Evolutionary conservation across 139 green algal species (phyloP), one percentile per base, ranked within the genome.

Genomic region (Picochlorum sp.): DNA sequence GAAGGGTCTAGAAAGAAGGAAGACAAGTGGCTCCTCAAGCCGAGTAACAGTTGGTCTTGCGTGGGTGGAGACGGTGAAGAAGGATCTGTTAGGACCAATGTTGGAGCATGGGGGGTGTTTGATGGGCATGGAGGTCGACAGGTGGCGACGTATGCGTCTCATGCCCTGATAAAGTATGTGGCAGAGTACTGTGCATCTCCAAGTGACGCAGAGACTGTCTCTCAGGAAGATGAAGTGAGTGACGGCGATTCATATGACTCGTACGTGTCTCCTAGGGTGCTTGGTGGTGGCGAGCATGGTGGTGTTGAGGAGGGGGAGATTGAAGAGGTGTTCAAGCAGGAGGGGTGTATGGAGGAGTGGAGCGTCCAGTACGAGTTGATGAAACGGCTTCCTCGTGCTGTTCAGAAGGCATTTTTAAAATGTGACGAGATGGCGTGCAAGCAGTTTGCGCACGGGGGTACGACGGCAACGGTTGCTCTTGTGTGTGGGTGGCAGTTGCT

Each of bases 381-480:
- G 20, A 34, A 45, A 20, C 31, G 60, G 37, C 60, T 66, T 15
- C 60, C 60, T 21, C 2, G 15, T 6, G 70, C 70, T 34, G 63
- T 74, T 24, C 21, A 9, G 14, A 54, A 60, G 8, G 65, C 38
- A 3, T 79, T 81, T 60, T 13, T 37, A 6, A 50, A 54, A 4
- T 49, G 62, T 4, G 50, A 78, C 30, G 49, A 45, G 2, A 50
- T 58, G 18, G 69, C 70, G 11, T 34, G 49, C 14, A 44, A 49
- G 38, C 66, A 55, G 14, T 74, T 62, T 21, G 23, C 76, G 56
- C 47, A 55, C 23, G 65, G 63, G 21, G 88, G 88, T 16, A 88
- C 82, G 11, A 95, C 88, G 8, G 88, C 86, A 52, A 96, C 88
- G 8, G 62, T 95, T 56, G 88, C 81, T 2, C 44, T 88, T 13